Conservation (phyloP, 495 filamentous ascomycete species). For the Penicillium canariense region DNA sequence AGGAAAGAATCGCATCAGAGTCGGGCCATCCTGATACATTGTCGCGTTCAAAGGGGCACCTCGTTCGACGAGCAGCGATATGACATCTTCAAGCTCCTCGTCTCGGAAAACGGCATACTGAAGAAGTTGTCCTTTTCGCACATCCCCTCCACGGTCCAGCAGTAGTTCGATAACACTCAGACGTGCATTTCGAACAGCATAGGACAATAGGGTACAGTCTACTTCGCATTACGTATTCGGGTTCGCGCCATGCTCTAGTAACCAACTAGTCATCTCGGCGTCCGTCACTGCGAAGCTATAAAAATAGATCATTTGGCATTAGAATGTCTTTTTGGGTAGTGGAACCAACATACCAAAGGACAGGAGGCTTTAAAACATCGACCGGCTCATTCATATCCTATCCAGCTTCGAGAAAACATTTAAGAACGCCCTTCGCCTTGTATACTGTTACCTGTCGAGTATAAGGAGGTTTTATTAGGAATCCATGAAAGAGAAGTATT, state of each 20-base stretch:
- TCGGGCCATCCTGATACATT: too few relatives aligned
- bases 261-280: conserved; percentile 24
- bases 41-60: too few relatives aligned
- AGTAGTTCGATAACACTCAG: conserved; percentile 12
- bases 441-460: background rate
- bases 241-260: conserved; percentile 26
- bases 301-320: background rate
- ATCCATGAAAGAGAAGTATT: background rate
- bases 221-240: conserved; percentile 19
- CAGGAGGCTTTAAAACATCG: conserved; percentile 9
- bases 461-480: conserved; percentile 1
- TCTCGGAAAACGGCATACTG: conserved; percentile 17
- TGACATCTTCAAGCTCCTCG: conserved; percentile 5
- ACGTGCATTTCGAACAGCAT: conserved; percentile 12
- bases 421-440: conserved; percentile 1
- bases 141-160: conserved; percentile 15
- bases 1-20: too few relatives aligned
- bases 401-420: conserved; percentile 9
- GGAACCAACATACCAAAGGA: conserved; percentile 12
- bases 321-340: background rate
- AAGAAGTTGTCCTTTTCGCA: conserved; percentile 22
- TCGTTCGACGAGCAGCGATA: conserved; percentile 13
- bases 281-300: conserved; percentile 19
- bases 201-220: conserved; percentile 19
- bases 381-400: conserved; percentile 20